A percentile compares a stretch with the other conserved stretches of the same genome.
phyloP scores from a whole-genome alignment of 2,329 filamentous ascomycete genomes.

The Thermoascus crustaceus region DNA sequence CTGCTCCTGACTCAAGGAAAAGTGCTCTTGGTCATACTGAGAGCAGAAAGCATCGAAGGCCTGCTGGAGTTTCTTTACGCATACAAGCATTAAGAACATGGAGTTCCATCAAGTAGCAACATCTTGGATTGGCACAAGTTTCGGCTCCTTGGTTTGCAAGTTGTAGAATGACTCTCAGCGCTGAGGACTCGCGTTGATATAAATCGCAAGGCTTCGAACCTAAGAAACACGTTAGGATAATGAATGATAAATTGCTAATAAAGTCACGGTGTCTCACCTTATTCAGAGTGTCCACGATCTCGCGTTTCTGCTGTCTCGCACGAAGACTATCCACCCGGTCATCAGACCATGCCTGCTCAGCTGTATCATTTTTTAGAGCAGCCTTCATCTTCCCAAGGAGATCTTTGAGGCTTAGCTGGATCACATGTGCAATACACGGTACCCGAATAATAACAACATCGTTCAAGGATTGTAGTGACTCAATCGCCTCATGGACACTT shows the following conservation, averaged over 20 bases:
- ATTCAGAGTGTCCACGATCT: slow-evolving; percentile 1
- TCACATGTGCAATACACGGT: slow-evolving; percentile 9
- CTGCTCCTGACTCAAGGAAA: slow-evolving; percentile 7
- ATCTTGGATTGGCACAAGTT: slow-evolving; percentile 11
- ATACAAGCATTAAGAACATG: slow-evolving; percentile 11
- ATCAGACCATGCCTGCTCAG: not conserved
- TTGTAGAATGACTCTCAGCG: slow-evolving; percentile 8
- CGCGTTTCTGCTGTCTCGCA: not conserved
- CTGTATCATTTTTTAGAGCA: slow-evolving; percentile 4
- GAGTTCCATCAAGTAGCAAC: slow-evolving; percentile 12
- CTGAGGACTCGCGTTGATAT: slow-evolving; percentile 10
- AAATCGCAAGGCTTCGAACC: slow-evolving; percentile 8
- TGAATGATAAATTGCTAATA: too few relatives aligned
- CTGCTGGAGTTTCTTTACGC: slow-evolving; percentile 7
- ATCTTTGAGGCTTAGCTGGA: slow-evolving; percentile 9
- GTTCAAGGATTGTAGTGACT: too few relatives aligned
- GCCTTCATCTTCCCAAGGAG: slow-evolving; percentile 9
- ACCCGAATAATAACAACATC: slow-evolving; percentile 8
- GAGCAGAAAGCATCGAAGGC: not conserved
- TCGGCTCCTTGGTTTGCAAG: slow-evolving; percentile 7
- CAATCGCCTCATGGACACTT: too few relatives aligned
- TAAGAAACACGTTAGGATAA: too few relatives aligned
- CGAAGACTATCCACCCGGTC: slow-evolving; percentile 1
- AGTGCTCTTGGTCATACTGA: not conserved
- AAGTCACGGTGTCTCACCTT: too few relatives aligned